Evolutionary conservation across 768 basidiomycete genomes (phyloP), one percentile per base, ranked within the genome.

Genomic region (Tulasnella sp.): DNA sequence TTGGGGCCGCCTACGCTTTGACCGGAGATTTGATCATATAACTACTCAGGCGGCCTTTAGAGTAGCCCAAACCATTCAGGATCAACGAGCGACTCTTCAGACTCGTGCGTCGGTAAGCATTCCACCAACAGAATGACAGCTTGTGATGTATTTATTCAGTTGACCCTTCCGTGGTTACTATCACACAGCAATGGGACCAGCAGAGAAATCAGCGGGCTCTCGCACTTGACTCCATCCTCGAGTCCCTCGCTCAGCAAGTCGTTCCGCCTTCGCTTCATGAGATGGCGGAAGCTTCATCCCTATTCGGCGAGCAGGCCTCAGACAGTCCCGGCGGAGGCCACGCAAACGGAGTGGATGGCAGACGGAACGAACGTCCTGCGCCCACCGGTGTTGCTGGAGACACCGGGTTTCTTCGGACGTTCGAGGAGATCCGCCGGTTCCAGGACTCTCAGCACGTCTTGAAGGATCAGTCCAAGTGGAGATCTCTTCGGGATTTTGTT

Each of bases 401-500:
- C 42, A 42, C 60, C 24, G 76, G 80, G 48, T 64, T 72, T 42
- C 58, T 78, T 34, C 77, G 77, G 14, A 58, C 77, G 77, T 54
- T 60, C 20, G 46, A 78, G 58, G 48, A 73, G 69, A 81, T 74
- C 22, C 64, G 76, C n/a, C 22, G 72, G 75, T 41, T 72, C 37
- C 50, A 77, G 34, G 80, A 81, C 81, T 44, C 44, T 20, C 74
- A 42, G 31, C 80, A 58, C 28, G 72, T 40, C n/a, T 24, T 75
- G 28, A 75, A 81, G 24, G 74, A 77, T 31, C 81, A 81, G 40
- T 54, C 87, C 58, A 88, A 87, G 44, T 95, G 94, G 94, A 96
- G 94, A 88, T 93, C 93, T 0, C 84, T 96, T 46, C 90, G 95
- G 46, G 94, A 96, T 84, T 96, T 96, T 85, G 93, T 95, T 48